Base-by-base conservation (phyloP, 106 monocot genomes). In the Cymbidium sinense region DNA sequence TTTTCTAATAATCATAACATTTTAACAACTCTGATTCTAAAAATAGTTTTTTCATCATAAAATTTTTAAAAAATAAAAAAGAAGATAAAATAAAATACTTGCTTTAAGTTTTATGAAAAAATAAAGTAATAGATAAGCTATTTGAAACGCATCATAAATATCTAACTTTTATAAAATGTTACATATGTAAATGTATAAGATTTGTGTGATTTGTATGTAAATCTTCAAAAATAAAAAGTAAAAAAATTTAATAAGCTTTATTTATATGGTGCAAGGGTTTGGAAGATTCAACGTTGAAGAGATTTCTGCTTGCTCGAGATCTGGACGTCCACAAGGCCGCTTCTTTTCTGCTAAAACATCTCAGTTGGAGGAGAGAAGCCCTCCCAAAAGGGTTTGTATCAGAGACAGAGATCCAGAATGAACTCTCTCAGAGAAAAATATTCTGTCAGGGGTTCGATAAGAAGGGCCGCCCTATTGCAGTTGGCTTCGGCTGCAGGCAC, bases 301-400 rank as follows among this genome's bases (percentile, higher is more conserved):
- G 96, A 73, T 96, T 96, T 73, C 65, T 96, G 43, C 84, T 86
- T 28, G 93, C 89, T 3, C 86, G 96, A 10, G 88, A 91, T 36
- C 79, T 78, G 28, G 83, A 93, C 71, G 77, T 93, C 5, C 78
- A 85, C 9, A 93, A 91, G 80, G 87, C 86, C 5, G 86, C 86
- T 0, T 19, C 71, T 34, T 76, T 93, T 70, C 86, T 93, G n/a
- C 76, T 91, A 11, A 96, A 88, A 76, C 88, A 91, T 73, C 80
- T 86, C 17, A 86, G 86, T 43, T 96, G 96, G 96, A 91, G 78
- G 76, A 62, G 27, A n/a, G 43, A 33, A 64, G 61, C 75, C 19
- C 81, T 88, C 19, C 96, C 96, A 29, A 86, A 88, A 27, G 91
- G 89, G 19, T 90, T 86, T 79, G 91, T 96, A 70, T 89, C 89